Base-by-base conservation (phyloP, 768 basidiomycete genomes). In the Pleurotus sapidus region DNA sequence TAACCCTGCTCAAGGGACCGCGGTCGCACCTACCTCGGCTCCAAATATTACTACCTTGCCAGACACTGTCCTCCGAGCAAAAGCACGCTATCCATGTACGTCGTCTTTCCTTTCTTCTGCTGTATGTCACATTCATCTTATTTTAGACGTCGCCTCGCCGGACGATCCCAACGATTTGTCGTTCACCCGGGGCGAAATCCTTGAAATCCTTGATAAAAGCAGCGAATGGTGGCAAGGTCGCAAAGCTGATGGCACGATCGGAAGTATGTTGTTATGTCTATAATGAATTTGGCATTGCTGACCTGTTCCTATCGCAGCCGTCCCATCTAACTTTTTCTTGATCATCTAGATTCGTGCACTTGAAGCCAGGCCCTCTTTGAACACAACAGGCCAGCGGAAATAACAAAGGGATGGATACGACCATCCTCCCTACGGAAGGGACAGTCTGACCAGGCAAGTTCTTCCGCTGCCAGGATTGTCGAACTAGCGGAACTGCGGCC, bases 161-260 rank as follows among this genome's bases (percentile, higher is more conserved):
- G 95, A 98, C 57, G 97, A 99, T 70, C 92, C 95, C 11, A 97
- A 92, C 67, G 97, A 99, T 73, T 89, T 99, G 39, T 91, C 92
- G 47, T 98, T 99, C 72, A 66, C 75, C 51, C 98, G 98, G 68
- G 55, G 56, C 61, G 72, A 57, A 57, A 58, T 57, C 17, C 58
- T 59, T 47, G 61, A 61, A 18, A 64, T 57, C 46, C 27, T 62
- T 5, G 61, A 62, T 27, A 59, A 45, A 15, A 56, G 54, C 24
- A 58, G 61, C 25, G 59, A 62, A 54, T 62, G 61, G 61, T 62
- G 61, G 61, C 61, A 62, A 59, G 61, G 58, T 15, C 59, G 50
- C 27, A 59, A 54, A 30, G 46, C 51, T 37, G 45, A 59, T 56
- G 53, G 47, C 40, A 47, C 76, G 43, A 66, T 84, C 61, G 91